Conservation (phyloP, 495 filamentous ascomycete species). For the Trichocladium uniseriatum region DNA sequence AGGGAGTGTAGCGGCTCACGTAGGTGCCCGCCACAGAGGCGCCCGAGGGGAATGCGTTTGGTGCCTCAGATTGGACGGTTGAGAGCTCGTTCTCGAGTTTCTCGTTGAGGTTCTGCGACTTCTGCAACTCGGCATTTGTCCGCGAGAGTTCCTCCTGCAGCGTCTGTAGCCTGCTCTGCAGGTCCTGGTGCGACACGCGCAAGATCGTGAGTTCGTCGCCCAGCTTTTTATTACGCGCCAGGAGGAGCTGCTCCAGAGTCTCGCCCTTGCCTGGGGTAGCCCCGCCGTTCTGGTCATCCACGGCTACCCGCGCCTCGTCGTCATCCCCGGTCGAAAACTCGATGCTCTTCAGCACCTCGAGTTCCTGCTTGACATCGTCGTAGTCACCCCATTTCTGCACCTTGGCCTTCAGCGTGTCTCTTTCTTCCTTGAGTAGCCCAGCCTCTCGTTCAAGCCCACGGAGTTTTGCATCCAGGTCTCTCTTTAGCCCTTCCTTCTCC, state of each 20-base stretch:
- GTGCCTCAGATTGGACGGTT: conserved; percentile 73
- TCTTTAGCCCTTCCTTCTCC: conserved; percentile 70
- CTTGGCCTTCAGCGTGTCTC: conserved; percentile 63
- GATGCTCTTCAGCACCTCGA: conserved; percentile 95
- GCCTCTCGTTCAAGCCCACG: conserved; percentile 66
- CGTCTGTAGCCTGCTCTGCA: conserved; percentile 68
- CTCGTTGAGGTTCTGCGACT: conserved; percentile 69
- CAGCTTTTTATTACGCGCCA: conserved; percentile 92
- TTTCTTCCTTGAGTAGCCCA: conserved; percentile 53
- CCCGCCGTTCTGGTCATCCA: conserved; percentile 39
- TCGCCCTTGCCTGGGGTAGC: conserved; percentile 57
- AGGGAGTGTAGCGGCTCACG: conserved; percentile 69
- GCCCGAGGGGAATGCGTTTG: conserved; percentile 73
- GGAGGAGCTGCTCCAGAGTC: conserved; percentile 78
- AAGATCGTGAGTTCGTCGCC: conserved; percentile 87
- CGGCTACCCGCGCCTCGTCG: conserved; percentile 46
- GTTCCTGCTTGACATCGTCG: conserved; percentile 87
- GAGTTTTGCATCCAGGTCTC: conserved; percentile 61
- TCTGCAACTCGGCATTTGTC: conserved; percentile 79
- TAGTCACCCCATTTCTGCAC: conserved; percentile 89
- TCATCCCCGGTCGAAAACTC: conserved; percentile 90
- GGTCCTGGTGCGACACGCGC: conserved; percentile 86
- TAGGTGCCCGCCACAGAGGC: conserved; percentile 93
- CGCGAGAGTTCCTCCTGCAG: conserved; percentile 76
- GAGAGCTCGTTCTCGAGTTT: conserved; percentile 90